Conservation (phyloP, 257 asterid species). For the Cordia subcordata region DNA sequence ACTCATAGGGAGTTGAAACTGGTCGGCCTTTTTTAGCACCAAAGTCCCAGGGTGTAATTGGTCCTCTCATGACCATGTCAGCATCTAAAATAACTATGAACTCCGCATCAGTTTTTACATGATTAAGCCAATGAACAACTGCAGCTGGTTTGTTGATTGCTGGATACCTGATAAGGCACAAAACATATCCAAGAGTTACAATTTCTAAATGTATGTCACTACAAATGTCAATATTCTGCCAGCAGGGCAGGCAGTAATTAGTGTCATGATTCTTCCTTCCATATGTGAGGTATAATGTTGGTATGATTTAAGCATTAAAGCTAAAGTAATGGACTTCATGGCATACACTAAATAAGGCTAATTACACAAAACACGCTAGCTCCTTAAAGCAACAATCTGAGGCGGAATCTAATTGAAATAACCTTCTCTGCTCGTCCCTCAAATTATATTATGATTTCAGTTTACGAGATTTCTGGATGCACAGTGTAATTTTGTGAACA, state of each 20-base stretch:
- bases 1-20: slow-evolving; percentile 96
- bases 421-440: no score
- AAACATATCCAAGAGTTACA: slow-evolving; percentile 12
- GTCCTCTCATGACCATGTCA: slow-evolving; percentile 93
- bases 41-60: slow-evolving; percentile 96
- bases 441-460: no score
- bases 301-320: no score
- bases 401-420: no score
- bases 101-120: slow-evolving; percentile 84
- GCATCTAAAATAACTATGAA: slow-evolving; percentile 83
- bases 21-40: slow-evolving; percentile 74
- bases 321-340: no score
- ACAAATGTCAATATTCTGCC: no score
- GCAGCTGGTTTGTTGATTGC: slow-evolving; percentile 97
- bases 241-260: no score
- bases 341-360: no score
- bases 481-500: slow-evolving; percentile 2
- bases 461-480: not conserved
- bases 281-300: no score
- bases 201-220: not conserved
- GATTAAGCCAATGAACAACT: slow-evolving; percentile 95
- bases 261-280: no score
- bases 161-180: slow-evolving; percentile 67
- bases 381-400: no score
- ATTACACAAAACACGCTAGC: no score